A percentile compares a stretch with the other conserved stretches of the same genome.
phyloP scores from a whole-genome alignment of 2,329 filamentous ascomycete genomes.

The Pestalotiopsis fici region DNA sequence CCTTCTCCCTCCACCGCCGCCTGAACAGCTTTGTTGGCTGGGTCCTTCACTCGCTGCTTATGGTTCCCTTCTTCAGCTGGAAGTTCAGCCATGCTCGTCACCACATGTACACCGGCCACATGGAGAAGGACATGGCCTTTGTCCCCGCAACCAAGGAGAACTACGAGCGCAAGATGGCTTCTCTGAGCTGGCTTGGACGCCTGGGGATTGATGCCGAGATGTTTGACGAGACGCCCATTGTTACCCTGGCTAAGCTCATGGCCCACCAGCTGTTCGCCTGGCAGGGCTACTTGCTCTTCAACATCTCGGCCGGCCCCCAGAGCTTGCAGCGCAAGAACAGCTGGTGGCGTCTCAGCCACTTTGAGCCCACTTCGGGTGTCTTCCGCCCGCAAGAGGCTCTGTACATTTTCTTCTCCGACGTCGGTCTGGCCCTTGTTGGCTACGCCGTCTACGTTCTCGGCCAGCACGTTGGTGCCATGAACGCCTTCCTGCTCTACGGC shows the following conservation, averaged over 20 bases:
- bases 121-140: constrained; percentile 68
- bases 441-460: constrained; percentile 52
- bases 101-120: constrained; percentile 68
- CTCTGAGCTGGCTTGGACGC: constrained; percentile 27
- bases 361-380: constrained; percentile 61
- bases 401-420: constrained; percentile 59
- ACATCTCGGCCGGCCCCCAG: constrained; percentile 50
- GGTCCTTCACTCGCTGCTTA: constrained; percentile 63
- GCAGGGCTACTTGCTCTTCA: constrained; percentile 64
- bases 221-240: constrained; percentile 64
- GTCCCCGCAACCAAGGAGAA: constrained; percentile 51
- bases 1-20: constrained; percentile 57
- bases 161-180: constrained; percentile 32
- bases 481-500: constrained; percentile 59
- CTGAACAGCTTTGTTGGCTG: constrained; percentile 66
- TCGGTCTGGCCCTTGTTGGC: constrained; percentile 56
- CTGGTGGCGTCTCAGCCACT: constrained; percentile 55
- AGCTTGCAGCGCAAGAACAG: constrained; percentile 43
- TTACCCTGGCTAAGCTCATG: constrained; percentile 54
- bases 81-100: constrained; percentile 70
- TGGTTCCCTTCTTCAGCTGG: constrained; percentile 75
- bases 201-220: constrained; percentile 48
- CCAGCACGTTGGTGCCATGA: constrained; percentile 55
- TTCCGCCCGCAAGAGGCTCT: constrained; percentile 59
- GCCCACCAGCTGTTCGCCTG: constrained; percentile 66